Evolutionary conservation across 208 protist species (phyloP).

Genomic region (Wallacemonas sp.): DNA sequence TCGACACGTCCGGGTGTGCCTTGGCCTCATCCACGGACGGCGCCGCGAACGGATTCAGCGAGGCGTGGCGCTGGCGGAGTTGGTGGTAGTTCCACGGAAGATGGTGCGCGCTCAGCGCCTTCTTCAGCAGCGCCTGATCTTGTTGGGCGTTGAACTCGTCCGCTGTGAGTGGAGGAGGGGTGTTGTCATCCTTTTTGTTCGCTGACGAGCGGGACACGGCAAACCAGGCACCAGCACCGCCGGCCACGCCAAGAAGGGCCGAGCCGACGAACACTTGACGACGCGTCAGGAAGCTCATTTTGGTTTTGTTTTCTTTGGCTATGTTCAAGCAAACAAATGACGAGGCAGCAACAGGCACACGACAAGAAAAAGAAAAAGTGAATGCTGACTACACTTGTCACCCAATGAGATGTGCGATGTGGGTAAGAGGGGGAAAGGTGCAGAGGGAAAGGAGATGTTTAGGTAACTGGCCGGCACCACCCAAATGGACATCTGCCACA

Average conservation of each 20-base stretch:
- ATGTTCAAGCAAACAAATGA: no score
- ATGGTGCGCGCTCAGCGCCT: conserved; percentile 43
- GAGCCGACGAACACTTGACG: conserved; percentile 12
- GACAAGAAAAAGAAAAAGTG: background rate
- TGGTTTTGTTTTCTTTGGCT: conserved; percentile 13
- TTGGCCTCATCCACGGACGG: background rate
- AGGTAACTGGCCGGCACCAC: no score
- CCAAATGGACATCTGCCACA: no score
- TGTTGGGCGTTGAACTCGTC: conserved; percentile 76
- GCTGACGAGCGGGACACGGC: background rate
- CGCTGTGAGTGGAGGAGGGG: conserved; percentile 32
- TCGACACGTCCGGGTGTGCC: background rate
- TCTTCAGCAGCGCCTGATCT: conserved; percentile 36
- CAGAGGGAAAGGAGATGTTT: no score
- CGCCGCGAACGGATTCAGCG: conserved; percentile 4
- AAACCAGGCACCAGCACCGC: conserved; percentile 17
- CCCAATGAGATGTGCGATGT: no score
- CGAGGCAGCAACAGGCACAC: no score
- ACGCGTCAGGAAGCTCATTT: conserved; percentile 16
- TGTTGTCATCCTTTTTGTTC: conserved; percentile 13
- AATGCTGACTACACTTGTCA: no score
- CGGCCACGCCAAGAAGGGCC: conserved; percentile 14
- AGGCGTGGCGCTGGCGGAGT: conserved; percentile 16
- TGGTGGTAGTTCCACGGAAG: conserved; percentile 52
- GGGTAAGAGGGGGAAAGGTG: no score